phyloP scores from a whole-genome alignment of 352 stramenopile species.

The Thraustotheca clavata region DNA sequence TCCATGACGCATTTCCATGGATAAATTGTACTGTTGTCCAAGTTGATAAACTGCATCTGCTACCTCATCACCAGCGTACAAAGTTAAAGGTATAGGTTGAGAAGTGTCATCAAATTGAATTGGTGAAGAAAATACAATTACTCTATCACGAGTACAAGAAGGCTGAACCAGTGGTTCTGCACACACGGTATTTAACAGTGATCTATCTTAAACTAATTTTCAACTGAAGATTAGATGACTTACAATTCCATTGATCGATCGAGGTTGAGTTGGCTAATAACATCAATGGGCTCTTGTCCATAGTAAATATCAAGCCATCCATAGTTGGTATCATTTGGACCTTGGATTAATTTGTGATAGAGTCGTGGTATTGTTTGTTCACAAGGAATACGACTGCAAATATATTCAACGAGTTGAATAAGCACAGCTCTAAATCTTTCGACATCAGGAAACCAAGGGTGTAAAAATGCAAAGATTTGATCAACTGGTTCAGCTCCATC shows the following conservation, averaged over 20 bases:
- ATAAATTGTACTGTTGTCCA: conserved; percentile 39
- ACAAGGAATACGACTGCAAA: conserved; percentile 35
- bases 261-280: conserved; percentile 35
- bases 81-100: conserved; percentile 32
- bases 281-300: conserved; percentile 44
- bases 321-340: conserved; percentile 25
- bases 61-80: conserved; percentile 55
- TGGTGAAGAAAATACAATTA: conserved; percentile 45
- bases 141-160: conserved; percentile 32
- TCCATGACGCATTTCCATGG: conserved; percentile 31
- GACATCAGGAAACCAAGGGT: conserved; percentile 29
- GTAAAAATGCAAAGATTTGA: conserved; percentile 57
- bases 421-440: conserved; percentile 28
- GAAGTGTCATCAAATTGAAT: conserved; percentile 39
- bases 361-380: conserved; percentile 35
- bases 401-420: conserved; percentile 32
- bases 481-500: conserved; percentile 59
- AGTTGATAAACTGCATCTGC: conserved; percentile 59
- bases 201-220: neutral
- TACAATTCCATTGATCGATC: conserved; percentile 21
- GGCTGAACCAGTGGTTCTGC: conserved; percentile 35
- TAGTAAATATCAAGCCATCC: conserved; percentile 41
- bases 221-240: neutral
- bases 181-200: conserved; percentile 40
- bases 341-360: conserved; percentile 40